Evolutionary conservation across 2,329 filamentous ascomycete species (phyloP).

Genomic region (Fusarium sambucinum): DNA sequence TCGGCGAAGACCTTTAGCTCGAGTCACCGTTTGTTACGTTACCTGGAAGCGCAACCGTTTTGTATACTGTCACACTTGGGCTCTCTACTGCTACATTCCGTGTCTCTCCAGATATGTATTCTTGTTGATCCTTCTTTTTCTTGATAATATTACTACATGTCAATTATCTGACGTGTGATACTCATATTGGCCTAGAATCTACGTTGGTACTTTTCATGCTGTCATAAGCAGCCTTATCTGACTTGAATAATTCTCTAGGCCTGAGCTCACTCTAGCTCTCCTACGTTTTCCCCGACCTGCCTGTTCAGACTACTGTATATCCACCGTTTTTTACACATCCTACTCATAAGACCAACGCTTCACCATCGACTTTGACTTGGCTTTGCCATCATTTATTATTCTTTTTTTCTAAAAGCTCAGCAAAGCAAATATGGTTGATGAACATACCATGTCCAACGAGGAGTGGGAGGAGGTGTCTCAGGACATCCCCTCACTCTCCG

Average conservation of each 20-base stretch:
- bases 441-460: slow-evolving; percentile 60
- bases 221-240: slow-evolving; percentile 10
- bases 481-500: slow-evolving; percentile 69
- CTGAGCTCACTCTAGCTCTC: slow-evolving; percentile 1
- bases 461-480: slow-evolving; percentile 70
- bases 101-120: neutral
- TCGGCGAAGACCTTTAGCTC: neutral
- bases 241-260: slow-evolving; percentile 17
- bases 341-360: neutral
- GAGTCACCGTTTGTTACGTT: slow-evolving; percentile 33
- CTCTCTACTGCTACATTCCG: neutral
- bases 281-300: slow-evolving; percentile 34
- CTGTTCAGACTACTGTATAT: slow-evolving; percentile 34
- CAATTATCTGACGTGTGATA: slow-evolving; percentile 3
- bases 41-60: slow-evolving; percentile 30
- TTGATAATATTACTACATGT: neutral
- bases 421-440: slow-evolving; percentile 48
- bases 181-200: neutral
- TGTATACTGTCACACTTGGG: neutral
- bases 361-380: neutral
- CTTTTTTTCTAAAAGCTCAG: neutral
- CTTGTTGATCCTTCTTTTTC: neutral
- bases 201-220: neutral
- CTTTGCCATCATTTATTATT: neutral
- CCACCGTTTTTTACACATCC: slow-evolving; percentile 19